Base-by-base conservation (phyloP, 2,329 filamentous ascomycete genomes). In the Fusarium vanettenii region DNA sequence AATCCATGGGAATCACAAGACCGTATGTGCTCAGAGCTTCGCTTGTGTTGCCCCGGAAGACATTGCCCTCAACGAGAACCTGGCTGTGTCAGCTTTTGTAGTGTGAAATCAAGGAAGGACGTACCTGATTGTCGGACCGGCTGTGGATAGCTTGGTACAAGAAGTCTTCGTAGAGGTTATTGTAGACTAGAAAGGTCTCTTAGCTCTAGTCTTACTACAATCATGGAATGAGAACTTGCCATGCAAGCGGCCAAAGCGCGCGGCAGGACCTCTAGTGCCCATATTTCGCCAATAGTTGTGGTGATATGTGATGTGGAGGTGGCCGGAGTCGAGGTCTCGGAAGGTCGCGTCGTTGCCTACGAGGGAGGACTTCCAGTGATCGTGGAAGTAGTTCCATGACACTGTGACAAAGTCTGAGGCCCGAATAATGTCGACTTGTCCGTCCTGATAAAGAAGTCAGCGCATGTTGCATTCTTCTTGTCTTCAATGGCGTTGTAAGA, bases 1-100 rank as follows among this genome's bases (percentile, higher is more conserved):
- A 87, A 69, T 89, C 88, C 55, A 85, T 82, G 0, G 88, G 88
- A n/a, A 90, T 87, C 2, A 89, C 88, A 0, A 89, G 80, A 0
- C 88, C 88, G 61, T 89, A 89, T 0, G 88, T 89, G 73, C 84
- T 87, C 27, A 89, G 77, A 0, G 88, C 87, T 70, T 88, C 86
- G 16, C 79, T 80, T 0, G 87, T 88, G 61, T 86, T 82, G 6
- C 85, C 84, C 6, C 82, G 78, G 79, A 88, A 87, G 3, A 86
- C 85, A 64, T 87, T 87, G 4, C 83, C 85, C 70, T 88, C 86
- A 6, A 88, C 85, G 5, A 87, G 82, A 0, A 87, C 83, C 78
- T 88, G 0, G 4, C 0, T 1, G 2, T 4, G 35, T 74, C 2
- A 74, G 52, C 3, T 7, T 7, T 20, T 8, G 4, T 5, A 0